Evolutionary conservation across 306 rosid genomes (phyloP).

Genomic region (Corylus avellana): DNA sequence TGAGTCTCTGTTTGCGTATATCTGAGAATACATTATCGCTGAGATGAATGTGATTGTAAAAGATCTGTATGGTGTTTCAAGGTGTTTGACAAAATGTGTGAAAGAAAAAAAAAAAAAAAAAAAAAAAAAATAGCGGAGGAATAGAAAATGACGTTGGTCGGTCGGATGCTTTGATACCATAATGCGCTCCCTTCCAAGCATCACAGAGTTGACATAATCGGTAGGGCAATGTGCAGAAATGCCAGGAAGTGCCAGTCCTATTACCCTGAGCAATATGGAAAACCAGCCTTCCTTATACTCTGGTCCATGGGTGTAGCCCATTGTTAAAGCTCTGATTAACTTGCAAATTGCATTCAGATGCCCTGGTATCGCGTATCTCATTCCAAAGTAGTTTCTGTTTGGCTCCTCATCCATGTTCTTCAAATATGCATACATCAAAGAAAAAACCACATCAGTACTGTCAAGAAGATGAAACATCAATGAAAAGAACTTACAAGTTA

Average conservation of each 20-base stretch:
- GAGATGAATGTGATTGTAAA: too few species aligned
- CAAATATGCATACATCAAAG: conserved; percentile 24
- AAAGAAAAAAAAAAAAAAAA: too few species aligned
- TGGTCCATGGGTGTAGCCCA: conserved; percentile 57
- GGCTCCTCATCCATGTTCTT: conserved; percentile 70
- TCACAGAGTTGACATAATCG: conserved; percentile 59
- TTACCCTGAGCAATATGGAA: conserved; percentile 39
- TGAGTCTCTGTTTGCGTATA: too few species aligned
- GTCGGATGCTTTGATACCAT: too few species aligned
- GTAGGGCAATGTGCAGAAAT: conserved; percentile 61
- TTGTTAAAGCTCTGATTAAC: conserved; percentile 58
- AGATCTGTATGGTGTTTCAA: too few species aligned
- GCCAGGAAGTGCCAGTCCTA: conserved; percentile 72
- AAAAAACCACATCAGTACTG: conserved; percentile 15
- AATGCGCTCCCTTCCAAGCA: conserved; percentile 51
- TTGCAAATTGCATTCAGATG: conserved; percentile 74
- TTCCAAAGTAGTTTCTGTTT: conserved; percentile 59
- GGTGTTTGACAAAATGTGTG: too few species aligned
- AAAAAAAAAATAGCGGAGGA: too few species aligned
- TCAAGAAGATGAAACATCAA: conserved; percentile 16
- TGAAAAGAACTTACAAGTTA: conserved; percentile 4
- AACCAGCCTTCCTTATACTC: conserved; percentile 73
- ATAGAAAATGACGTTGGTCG: too few species aligned
- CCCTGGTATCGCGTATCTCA: conserved; percentile 38
- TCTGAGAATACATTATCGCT: too few species aligned